These are phyloP conservation scores for Xylariaceae sp. DNA, from an alignment of 2,329 filamentous ascomycete species.

Conservation along the genomic window DNA sequence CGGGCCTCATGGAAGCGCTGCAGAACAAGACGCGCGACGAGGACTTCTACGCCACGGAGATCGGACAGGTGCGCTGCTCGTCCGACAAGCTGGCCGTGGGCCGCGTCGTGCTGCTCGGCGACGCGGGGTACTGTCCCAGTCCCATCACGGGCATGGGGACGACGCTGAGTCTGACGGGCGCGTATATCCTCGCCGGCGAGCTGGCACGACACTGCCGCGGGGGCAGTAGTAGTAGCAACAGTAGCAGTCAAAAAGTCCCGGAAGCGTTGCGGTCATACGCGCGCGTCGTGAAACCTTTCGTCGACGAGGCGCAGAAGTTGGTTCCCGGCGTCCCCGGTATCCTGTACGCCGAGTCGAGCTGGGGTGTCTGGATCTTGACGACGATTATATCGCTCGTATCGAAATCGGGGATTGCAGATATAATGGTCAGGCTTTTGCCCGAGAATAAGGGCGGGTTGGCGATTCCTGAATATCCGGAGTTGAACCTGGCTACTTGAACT, in stretches of 20 bases:
- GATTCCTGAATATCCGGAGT: conserved; percentile 39
- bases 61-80: conserved; percentile 53
- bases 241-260: conserved; percentile 25
- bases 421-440: conserved; percentile 29
- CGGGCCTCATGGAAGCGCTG: background rate
- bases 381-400: conserved; percentile 34
- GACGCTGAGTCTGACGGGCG: conserved; percentile 54
- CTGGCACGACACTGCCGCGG: conserved; percentile 40
- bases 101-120: conserved; percentile 59
- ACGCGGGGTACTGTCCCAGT: conserved; percentile 59
- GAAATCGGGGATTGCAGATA: conserved; percentile 33
- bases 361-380: conserved; percentile 30
- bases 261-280: conserved; percentile 53
- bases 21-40: conserved; percentile 29
- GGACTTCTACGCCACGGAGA: conserved; percentile 55
- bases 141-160: conserved; percentile 60
- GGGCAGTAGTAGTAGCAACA: conserved; percentile 5
- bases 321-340: conserved; percentile 28
- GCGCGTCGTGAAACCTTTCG: conserved; percentile 51
- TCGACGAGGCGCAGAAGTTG: conserved; percentile 49
- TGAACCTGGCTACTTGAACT: conserved; percentile 28
- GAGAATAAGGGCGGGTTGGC: conserved; percentile 32
- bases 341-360: conserved; percentile 30
- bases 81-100: conserved; percentile 49
- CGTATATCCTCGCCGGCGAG: conserved; percentile 65